Evolutionary conservation across 2,329 filamentous ascomycete genomes (phyloP).

Genomic region (Paecilomyces sp.): DNA sequence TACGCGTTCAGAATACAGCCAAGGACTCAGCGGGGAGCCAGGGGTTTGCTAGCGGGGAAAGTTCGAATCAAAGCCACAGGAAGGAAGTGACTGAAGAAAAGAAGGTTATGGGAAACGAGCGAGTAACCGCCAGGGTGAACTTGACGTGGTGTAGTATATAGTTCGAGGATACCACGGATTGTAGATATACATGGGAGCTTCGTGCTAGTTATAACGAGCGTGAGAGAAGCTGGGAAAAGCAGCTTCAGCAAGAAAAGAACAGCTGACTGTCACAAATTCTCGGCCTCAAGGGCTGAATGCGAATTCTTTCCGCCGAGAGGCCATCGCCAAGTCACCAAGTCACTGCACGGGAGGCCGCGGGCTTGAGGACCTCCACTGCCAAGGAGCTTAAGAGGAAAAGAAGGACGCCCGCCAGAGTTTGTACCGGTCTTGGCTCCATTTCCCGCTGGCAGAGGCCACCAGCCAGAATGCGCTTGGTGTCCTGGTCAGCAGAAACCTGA

Average conservation of each 20-base stretch:
- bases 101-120: neutral
- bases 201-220: neutral
- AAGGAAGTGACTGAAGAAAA: neutral
- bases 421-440: neutral
- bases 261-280: neutral
- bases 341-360: neutral
- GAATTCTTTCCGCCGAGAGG: neutral
- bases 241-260: neutral
- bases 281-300: neutral
- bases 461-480: neutral
- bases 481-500: neutral
- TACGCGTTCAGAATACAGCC: neutral
- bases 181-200: neutral
- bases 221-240: neutral
- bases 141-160: neutral
- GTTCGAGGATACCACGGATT: neutral
- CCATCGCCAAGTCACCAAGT: conserved; percentile 1
- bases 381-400: neutral
- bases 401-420: neutral
- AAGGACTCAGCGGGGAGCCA: neutral
- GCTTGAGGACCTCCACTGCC: neutral
- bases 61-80: neutral
- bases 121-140: neutral
- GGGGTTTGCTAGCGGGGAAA: neutral
- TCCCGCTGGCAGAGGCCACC: neutral